Base-by-base conservation (phyloP, 2,329 filamentous ascomycete species). In the Akanthomyces muscarius region DNA sequence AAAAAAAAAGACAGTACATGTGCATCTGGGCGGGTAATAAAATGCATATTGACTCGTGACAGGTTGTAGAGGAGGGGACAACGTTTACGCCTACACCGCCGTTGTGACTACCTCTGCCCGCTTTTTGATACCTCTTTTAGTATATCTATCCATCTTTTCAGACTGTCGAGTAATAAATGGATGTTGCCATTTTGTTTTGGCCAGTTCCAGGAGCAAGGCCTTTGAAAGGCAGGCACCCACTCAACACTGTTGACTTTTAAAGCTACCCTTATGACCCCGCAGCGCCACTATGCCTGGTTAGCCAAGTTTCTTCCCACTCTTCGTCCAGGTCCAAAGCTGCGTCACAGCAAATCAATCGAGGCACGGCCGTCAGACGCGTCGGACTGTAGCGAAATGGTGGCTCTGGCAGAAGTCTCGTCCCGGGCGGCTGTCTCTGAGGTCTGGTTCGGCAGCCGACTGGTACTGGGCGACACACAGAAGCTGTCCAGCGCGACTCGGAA, bases 11-110 rank as follows among this genome's bases (percentile, higher is more conserved):
- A 42, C 8, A 33, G 47, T 3, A 36, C 7, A 42, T 44, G 48
- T 6, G 36, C 21, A 52, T 11, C 36, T 33, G 13, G 48, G 38
- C 38, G 16, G 38, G n/a, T 6, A 23, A 59, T 28, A 57, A 51
- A 33, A 13, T 3, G 5, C 25, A 21, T 7, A 18, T 47, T 61
- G 59, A 61, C 59, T 61, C 59, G 50, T 61, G 51, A 54, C 59
- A 14, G 28, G 57, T 44, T 52, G 47, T 25, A 52, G 36, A 53
- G 10, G 45, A 59, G 56, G 25, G 23, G 30, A 18, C n/a, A 33
- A 53, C 14, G 28, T 30, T 30, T n/a, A 47, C 41, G 30, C 8
- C 41, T 44, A 52, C 59, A 61, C 59, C 59, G 59, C 59, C 50
- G 41, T 54, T 61, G 50, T 54, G 42, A 54, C 8, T 45, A 47